A percentile compares a stretch with the other conserved stretches of the same genome.
These are phyloP conservation scores for Magnusiomyces suaveolens DNA, from an alignment of 1,139 yeast species.

Conservation along the genomic window DNA sequence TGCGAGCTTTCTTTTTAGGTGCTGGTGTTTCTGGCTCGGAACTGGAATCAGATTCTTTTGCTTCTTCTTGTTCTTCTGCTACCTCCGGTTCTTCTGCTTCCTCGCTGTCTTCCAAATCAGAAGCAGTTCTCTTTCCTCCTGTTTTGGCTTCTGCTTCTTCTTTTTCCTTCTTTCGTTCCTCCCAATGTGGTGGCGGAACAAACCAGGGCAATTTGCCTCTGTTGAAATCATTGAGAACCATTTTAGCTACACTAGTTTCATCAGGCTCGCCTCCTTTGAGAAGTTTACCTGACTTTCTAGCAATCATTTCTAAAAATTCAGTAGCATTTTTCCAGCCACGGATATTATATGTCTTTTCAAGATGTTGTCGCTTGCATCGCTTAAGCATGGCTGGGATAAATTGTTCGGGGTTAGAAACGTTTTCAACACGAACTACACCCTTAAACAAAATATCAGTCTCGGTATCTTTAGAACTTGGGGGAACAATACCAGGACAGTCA, in stretches of 20 bases:
- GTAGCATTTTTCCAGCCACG: conserved; percentile 82
- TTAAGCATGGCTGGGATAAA: conserved; percentile 79
- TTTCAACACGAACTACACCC: conserved; percentile 97
- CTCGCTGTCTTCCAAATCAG: conserved; percentile 5
- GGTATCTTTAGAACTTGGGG: conserved; percentile 81
- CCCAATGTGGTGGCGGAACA: conserved; percentile 70
- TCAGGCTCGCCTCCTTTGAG: conserved; percentile 98
- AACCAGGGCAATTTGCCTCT: conserved; percentile 98
- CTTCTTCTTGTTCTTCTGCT: conserved; percentile 11
- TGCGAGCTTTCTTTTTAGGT: neutral
- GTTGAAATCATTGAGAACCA: conserved; percentile 85
- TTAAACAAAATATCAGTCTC: conserved; percentile 91
- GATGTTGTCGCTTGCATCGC: conserved; percentile 81
- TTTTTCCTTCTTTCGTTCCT: conserved; percentile 23
- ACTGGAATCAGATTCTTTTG: no score
- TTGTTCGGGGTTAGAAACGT: conserved; percentile 90
- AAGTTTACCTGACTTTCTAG: conserved; percentile 85
- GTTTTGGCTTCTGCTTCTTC: conserved; percentile 1
- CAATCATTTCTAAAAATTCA: conserved; percentile 81
- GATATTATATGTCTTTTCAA: conserved; percentile 91
- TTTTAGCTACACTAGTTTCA: conserved; percentile 85
- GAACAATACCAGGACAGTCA: conserved; percentile 98
- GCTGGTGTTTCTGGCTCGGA: no score
- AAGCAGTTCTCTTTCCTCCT: conserved; percentile 3
- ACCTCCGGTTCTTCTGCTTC: conserved; percentile 8